Base-by-base conservation (phyloP, 176 grass and related monocot genomes). In the Eragrostis curvula region DNA sequence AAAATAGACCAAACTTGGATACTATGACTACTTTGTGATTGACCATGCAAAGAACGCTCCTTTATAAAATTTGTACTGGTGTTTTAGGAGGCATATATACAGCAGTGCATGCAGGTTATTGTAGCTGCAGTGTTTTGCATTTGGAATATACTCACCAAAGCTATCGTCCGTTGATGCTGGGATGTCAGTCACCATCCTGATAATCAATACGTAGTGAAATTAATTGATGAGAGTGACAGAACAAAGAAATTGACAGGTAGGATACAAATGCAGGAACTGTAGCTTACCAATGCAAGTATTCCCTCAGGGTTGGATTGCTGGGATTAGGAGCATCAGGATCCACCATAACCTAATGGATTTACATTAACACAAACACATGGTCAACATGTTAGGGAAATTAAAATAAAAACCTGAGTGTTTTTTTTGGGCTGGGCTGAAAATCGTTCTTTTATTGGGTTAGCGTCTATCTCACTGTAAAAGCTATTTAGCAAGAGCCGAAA, bases 291-390 rank as follows among this genome's bases (percentile, higher is more conserved):
- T 97, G 95, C 80, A 97, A 73, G 83, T 97, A 97, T 67, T 97
- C 95, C 79, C 88, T 85, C 29, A 94, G 39, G 10, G 85, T 89
- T 25, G 90, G 92, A 68, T 88, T 89, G 83, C 92, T 97, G 12
- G 95, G 95, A 83, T 84, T 97, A 15, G 95, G 95, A n/a, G 95
- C 90, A 84, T 97, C 95, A 70, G 95, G 95, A 89, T 97, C 92
- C 78, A 94, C 86, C 95, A 97, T 91, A 81, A 97, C 79, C 95
- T 97, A 85, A 86, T 73, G 44, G 24, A 73, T 82, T 82, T 73
- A 64, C 58, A 89, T 86, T 71, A 57, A 86, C 78, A 89, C 57
- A 89, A 86, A 60, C 56, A 86, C 28, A 67, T 72, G 57, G 78
- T 73, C 18, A 89, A 89, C 41, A 86, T 82, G 57, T 86, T 60